Base-by-base conservation (phyloP, 805 yeast genomes). In the Novakomyces olei region DNA sequence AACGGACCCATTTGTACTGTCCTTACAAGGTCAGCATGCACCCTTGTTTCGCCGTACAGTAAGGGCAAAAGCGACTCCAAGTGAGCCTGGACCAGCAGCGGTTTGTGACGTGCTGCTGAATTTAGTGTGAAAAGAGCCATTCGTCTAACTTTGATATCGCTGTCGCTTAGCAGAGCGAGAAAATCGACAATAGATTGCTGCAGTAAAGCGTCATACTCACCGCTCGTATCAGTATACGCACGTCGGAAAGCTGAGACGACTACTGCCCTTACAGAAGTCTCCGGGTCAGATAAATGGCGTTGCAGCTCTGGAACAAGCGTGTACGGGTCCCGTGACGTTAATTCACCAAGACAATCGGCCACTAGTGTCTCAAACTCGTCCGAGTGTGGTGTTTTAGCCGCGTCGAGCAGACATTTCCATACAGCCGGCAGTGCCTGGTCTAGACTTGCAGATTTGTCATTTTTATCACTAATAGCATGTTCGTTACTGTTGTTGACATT, bases 1-100 rank as follows among this genome's bases (percentile, higher is more conserved):
- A 74, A 78, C 0, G 92, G 91, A 1, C 93, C 93, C 67, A 80
- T 77, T 30, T 72, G 74, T 22, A 79, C 71, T 14, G 61, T 55
- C 34, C 70, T 70, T 29, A 73, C 65, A 43, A 67, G 70, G 36
- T 65, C 63, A 20, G 61, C 63, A 40, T 64, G 65, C 1, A 71
- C 58, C 8, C 51, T 52, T 29, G 76, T 57, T 44, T 75, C 79
- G 4, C 50, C 53, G 40, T 63, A 63, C 2, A 76, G 52, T 0
- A 48, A 44, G 0, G 76, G 69, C 26, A 74, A 49, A 2, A 71
- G 53, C 2, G 46, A 44, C 3, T 61, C 49, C 26, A 70, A 47
- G 32, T 61, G 54, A 1, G 64, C 61, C 3, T 63, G 48, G 7
- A 71, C 51, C 16, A 65, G 43, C 5, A 45, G 42, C 5, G 72